Evolutionary conservation across 192 early-diverging fungal genomes (phyloP).

Genomic region (Hyaloraphidium curvatum): DNA sequence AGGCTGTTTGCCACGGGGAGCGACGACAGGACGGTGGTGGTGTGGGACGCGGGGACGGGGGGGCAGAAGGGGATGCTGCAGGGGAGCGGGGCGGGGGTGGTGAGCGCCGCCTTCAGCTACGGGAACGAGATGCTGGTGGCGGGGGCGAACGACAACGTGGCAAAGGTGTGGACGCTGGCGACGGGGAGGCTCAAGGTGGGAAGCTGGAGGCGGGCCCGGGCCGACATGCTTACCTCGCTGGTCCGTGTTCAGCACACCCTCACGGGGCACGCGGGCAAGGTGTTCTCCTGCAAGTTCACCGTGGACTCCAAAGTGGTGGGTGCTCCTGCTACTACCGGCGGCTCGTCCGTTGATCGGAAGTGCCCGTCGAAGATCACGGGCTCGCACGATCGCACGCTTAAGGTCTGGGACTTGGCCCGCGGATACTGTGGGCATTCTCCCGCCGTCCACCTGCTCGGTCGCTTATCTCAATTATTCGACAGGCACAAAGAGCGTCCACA

Average conservation of each 20-base stretch:
- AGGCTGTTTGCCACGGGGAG: neutral
- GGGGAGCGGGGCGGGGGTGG: constrained; percentile 27
- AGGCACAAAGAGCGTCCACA: constrained; percentile 75
- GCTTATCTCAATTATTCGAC: neutral
- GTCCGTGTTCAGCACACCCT: constrained; percentile 51
- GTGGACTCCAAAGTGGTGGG: constrained; percentile 57
- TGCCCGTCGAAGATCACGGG: constrained; percentile 40
- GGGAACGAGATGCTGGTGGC: constrained; percentile 50
- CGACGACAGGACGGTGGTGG: neutral
- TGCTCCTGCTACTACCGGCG: neutral
- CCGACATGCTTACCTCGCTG: neutral
- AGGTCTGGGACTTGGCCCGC: constrained; percentile 82
- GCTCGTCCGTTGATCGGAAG: neutral
- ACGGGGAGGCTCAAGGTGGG: constrained; percentile 50
- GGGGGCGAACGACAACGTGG: constrained; percentile 77
- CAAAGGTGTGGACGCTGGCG: constrained; percentile 64
- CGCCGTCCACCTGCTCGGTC: neutral
- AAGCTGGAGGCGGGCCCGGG: neutral
- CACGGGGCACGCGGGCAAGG: constrained; percentile 87
- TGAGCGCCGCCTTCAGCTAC: constrained; percentile 57
- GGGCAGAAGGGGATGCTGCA: neutral
- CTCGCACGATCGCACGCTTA: constrained; percentile 89
- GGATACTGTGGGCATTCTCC: constrained; percentile 50
- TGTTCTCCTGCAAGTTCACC: constrained; percentile 71
- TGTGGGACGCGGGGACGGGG: neutral